phyloP scores from a whole-genome alignment of 257 asterid species.

The Solanum acaule region DNA sequence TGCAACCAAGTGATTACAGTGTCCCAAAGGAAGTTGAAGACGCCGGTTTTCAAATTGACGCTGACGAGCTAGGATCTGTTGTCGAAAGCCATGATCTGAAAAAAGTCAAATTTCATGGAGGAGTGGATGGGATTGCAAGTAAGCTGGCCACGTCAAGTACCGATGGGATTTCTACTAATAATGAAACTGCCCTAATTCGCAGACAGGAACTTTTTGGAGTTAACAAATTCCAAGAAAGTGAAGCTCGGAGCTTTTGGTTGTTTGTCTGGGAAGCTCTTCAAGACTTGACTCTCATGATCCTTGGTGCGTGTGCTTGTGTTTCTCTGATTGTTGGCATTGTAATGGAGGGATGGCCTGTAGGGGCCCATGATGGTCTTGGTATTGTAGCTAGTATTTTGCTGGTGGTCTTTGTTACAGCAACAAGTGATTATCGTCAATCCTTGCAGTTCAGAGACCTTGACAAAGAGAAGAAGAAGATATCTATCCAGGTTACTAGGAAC shows the following conservation, averaged over 20 bases:
- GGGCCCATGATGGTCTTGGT: conserved; percentile 14
- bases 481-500: conserved; percentile 6
- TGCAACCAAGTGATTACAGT: conserved; percentile 6
- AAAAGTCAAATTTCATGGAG: conserved; percentile 9
- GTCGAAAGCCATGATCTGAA: conserved; percentile 5
- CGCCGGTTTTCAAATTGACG: conserved; percentile 7
- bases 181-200: neutral
- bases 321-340: conserved; percentile 9
- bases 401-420: conserved; percentile 9
- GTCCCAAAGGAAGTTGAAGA: conserved; percentile 5
- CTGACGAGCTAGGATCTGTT: conserved; percentile 8
- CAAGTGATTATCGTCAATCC: conserved; percentile 11
- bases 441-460: conserved; percentile 11
- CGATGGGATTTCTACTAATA: conserved; percentile 2
- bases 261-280: conserved; percentile 12
- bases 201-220: conserved; percentile 7
- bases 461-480: conserved; percentile 10
- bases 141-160: conserved; percentile 5
- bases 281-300: conserved; percentile 11
- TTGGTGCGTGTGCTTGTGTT: conserved; percentile 5
- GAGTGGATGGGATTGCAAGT: conserved; percentile 2
- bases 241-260: conserved; percentile 9
- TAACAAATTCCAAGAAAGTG: conserved; percentile 7
- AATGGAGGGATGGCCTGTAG: conserved; percentile 9
- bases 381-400: conserved; percentile 9